Evolutionary conservation across 2,329 filamentous ascomycete species (phyloP).

Genomic region (Celoporthe dispersa): DNA sequence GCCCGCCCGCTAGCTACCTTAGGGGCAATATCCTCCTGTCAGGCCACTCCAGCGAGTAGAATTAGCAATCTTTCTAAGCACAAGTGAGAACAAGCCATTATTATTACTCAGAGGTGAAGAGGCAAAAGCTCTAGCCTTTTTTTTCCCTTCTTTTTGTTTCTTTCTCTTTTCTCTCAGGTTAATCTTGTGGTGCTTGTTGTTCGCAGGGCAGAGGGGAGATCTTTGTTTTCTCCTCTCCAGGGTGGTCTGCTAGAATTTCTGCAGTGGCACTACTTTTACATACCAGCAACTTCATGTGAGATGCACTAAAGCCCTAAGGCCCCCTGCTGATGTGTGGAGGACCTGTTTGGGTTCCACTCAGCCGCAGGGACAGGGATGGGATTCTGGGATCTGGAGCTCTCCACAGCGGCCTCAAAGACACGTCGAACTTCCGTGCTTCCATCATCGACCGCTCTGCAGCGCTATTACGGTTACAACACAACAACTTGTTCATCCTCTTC

Average conservation of each 20-base stretch:
- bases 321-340: slow-evolving; percentile 1
- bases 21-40: slow-evolving; percentile 4
- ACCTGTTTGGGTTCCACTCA: not conserved
- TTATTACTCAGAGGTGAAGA: too few species aligned
- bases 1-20: not conserved
- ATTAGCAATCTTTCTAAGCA: not conserved
- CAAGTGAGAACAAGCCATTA: not conserved
- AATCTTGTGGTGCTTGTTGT: too few species aligned
- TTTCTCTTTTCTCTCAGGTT: too few species aligned
- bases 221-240: not conserved
- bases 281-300: slow-evolving; percentile 1
- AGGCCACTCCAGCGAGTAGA: not conserved
- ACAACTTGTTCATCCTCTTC: not conserved
- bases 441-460: not conserved
- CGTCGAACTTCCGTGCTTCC: slow-evolving; percentile 8
- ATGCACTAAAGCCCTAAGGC: not conserved
- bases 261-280: not conserved
- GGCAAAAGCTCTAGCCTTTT: too few species aligned
- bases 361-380: slow-evolving; percentile 11
- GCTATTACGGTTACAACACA: not conserved
- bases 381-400: not conserved
- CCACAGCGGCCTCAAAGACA: slow-evolving; percentile 1
- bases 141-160: too few species aligned
- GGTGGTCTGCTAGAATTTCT: too few species aligned
- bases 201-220: not conserved